Evolutionary conservation across 495 filamentous ascomycete genomes (phyloP).

Genomic region (Lentithecium fluviatile): DNA sequence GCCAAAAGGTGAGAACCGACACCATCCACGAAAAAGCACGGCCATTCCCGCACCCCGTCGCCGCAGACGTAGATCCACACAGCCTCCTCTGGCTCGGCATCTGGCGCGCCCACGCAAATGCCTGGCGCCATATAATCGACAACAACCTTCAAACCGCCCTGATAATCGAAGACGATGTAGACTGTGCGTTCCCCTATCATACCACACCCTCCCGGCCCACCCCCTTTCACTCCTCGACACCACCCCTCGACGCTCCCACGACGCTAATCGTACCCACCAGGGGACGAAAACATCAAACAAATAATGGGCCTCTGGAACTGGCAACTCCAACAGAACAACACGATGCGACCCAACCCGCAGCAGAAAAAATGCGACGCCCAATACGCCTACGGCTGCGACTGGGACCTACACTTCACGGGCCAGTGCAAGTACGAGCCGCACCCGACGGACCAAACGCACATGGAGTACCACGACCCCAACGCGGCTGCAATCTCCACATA

Average conservation of each 20-base stretch:
- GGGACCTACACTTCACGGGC: conserved; percentile 32
- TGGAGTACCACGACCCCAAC: conserved; percentile 14
- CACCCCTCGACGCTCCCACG: too few species aligned
- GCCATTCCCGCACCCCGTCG: conserved; percentile 3
- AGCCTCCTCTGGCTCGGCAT: conserved; percentile 35
- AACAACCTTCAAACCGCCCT: conserved; percentile 47
- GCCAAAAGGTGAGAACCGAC: conserved; percentile 11
- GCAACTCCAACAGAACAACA: conserved; percentile 30
- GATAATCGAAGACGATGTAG: conserved; percentile 51
- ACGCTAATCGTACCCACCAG: too few species aligned
- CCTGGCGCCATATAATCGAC: conserved; percentile 42
- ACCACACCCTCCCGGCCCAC: too few species aligned
- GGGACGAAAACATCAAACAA: conserved; percentile 47
- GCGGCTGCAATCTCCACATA: conserved; percentile 2
- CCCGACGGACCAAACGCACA: conserved; percentile 13
- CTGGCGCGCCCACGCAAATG: conserved; percentile 46
- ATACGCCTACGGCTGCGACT: conserved; percentile 33
- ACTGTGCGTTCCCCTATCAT: conserved; percentile 37
- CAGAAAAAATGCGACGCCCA: conserved; percentile 25
- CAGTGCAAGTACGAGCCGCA: conserved; percentile 26
- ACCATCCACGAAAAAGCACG: conserved; percentile 41
- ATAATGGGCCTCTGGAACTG: conserved; percentile 33
- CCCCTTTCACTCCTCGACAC: too few species aligned
- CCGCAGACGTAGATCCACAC: conserved; percentile 31
- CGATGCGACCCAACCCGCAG: conserved; percentile 21